A percentile compares a stretch with the other conserved stretches of the same genome.
phyloP scores from a whole-genome alignment of 305 asterid genomes.

The Fraxinus paxiana region DNA sequence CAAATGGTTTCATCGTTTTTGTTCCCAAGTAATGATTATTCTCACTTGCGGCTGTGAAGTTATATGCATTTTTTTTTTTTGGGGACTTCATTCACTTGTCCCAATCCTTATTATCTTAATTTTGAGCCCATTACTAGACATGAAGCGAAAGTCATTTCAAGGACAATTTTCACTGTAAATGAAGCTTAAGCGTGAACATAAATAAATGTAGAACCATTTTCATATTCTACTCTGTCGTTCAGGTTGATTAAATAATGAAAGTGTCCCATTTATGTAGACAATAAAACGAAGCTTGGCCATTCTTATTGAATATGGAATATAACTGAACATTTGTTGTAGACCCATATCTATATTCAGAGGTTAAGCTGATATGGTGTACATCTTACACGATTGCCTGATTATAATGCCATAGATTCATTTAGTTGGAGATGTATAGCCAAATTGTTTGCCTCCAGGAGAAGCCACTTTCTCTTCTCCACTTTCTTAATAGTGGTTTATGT shows the following conservation, averaged over 20 bases:
- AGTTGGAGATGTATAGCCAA: not conserved
- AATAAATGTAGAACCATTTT: not conserved
- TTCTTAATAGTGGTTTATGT: not conserved
- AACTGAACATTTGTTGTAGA: not conserved
- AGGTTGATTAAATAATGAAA: not conserved
- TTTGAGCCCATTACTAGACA: not conserved
- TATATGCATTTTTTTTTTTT: not conserved
- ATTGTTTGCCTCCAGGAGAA: not conserved
- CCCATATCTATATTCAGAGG: not conserved
- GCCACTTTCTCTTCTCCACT: not conserved
- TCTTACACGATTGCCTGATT: not conserved
- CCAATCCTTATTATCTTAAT: not conserved
- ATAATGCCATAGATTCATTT: not conserved
- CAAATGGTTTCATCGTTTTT: conserved; percentile 89
- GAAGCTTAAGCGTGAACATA: not conserved
- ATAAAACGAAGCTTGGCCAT: not conserved
- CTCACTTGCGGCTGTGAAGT: not conserved
- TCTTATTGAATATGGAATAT: not conserved
- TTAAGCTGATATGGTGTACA: not conserved
- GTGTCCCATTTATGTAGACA: not conserved
- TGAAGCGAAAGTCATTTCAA: not conserved
- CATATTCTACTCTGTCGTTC: not conserved
- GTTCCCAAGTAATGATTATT: conserved; percentile 70
- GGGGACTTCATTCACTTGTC: not conserved
- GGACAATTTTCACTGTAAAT: not conserved